Percentiles rank a stretch among this genome's conserved stretches.
These are phyloP conservation scores for Gonium pectorale DNA, from an alignment of 139 green algal genomes.

Conservation along the genomic window DNA sequence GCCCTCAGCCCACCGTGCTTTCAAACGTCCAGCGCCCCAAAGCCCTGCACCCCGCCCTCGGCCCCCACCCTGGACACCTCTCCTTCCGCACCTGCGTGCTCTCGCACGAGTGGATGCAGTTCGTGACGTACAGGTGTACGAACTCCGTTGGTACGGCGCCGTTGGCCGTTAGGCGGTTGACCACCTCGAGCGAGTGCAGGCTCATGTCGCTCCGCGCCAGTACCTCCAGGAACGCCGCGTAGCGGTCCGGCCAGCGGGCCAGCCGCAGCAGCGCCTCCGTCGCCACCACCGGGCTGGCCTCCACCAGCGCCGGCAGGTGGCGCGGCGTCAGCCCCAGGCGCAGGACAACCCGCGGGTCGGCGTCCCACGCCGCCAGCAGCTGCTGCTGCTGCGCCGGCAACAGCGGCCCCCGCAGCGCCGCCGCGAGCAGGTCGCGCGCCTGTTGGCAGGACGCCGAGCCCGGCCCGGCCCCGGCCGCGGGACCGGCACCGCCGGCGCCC, in stretches of 20 bases:
- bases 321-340: constrained; percentile 47
- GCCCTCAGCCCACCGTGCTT: too few relatives aligned
- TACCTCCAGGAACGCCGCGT: constrained; percentile 47
- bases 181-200: constrained; percentile 92
- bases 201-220: constrained; percentile 79
- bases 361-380: constrained; percentile 63
- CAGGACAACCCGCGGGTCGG: constrained; percentile 60
- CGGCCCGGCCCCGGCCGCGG: neutral
- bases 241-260: constrained; percentile 28
- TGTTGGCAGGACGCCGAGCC: neutral
- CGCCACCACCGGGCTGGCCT: constrained; percentile 78
- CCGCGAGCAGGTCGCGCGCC: constrained; percentile 65
- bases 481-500: neutral
- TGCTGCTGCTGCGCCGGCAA: constrained; percentile 71
- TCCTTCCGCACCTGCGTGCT: constrained; percentile 71
- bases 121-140: constrained; percentile 89
- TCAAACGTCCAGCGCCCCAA: too few relatives aligned
- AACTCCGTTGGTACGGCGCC: constrained; percentile 80
- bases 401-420: constrained; percentile 67
- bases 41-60: neutral
- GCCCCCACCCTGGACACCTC: neutral
- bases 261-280: constrained; percentile 62
- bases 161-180: constrained; percentile 82
- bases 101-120: constrained; percentile 88
- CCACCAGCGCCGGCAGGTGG: constrained; percentile 75